Conservation (phyloP, 352 stramenopile species). For the Globisporangium acanthophoron region DNA sequence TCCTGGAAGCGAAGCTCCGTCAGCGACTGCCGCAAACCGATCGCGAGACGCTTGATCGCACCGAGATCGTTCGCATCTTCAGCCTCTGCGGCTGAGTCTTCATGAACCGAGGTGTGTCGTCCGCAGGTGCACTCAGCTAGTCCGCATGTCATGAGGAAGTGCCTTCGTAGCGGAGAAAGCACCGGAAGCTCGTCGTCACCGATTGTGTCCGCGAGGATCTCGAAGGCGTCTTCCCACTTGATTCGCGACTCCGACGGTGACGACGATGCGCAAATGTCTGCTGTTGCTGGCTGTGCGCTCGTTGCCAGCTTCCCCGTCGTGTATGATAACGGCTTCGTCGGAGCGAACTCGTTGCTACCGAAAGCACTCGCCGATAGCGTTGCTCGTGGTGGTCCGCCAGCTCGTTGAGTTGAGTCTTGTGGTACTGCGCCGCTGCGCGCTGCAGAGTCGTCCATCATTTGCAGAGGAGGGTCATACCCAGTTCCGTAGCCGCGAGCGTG, state of each 20-base stretch:
- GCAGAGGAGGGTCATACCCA: conserved; percentile 6
- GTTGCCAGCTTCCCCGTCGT: neutral
- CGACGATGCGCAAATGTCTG: neutral
- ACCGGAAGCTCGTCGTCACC: neutral
- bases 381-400: neutral
- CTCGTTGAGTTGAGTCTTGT: neutral
- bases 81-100: neutral
- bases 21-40: conserved; percentile 9
- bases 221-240: conserved; percentile 11
- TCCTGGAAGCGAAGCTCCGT: conserved; percentile 15
- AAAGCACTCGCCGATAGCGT: neutral
- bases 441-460: neutral
- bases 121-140: conserved; percentile 5
- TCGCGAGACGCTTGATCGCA: neutral
- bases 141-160: conserved; percentile 7
- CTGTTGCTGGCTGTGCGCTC: neutral
- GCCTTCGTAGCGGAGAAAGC: neutral
- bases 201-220: conserved; percentile 6
- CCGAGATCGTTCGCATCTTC: neutral
- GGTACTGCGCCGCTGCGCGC: neutral
- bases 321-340: neutral
- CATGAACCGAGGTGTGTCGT: neutral
- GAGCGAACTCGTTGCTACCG: neutral
- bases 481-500: conserved; percentile 2
- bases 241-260: neutral